These are phyloP conservation scores for Pleurotus sapidus DNA, from an alignment of 768 basidiomycete genomes.

Conservation along the genomic window DNA sequence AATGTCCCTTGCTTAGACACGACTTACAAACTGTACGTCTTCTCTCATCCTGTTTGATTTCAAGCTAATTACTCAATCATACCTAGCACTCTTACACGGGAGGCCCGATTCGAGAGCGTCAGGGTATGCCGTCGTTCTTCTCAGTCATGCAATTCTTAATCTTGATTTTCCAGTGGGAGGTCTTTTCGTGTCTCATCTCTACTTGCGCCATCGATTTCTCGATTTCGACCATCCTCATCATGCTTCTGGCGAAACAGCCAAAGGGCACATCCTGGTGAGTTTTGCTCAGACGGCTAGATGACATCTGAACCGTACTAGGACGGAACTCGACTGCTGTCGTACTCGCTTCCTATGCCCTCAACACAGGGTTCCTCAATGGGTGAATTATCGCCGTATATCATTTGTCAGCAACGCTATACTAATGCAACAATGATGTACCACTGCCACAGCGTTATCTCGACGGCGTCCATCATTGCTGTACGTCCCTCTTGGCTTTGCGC, in stretches of 20 bases:
- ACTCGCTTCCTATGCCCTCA: constrained; percentile 4
- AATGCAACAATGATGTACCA: neutral
- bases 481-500: neutral
- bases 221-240: neutral
- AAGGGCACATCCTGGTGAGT: constrained; percentile 2
- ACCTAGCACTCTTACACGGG: neutral
- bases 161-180: neutral
- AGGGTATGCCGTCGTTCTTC: neutral
- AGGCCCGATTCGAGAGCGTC: neutral
- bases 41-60: neutral
- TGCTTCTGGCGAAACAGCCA: neutral
- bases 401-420: too few relatives aligned
- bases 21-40: neutral
- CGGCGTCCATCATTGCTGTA: neutral
- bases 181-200: neutral
- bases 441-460: neutral
- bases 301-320: neutral
- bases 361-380: neutral
- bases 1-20: neutral
- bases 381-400: neutral
- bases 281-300: neutral
- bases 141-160: too few relatives aligned
- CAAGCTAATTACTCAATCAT: neutral
- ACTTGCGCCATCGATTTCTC: constrained; percentile 1
- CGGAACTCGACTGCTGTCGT: constrained; percentile 3